These are phyloP conservation scores for Capronia coronata DNA, from an alignment of 2,329 filamentous ascomycete species.

Conservation along the genomic window DNA sequence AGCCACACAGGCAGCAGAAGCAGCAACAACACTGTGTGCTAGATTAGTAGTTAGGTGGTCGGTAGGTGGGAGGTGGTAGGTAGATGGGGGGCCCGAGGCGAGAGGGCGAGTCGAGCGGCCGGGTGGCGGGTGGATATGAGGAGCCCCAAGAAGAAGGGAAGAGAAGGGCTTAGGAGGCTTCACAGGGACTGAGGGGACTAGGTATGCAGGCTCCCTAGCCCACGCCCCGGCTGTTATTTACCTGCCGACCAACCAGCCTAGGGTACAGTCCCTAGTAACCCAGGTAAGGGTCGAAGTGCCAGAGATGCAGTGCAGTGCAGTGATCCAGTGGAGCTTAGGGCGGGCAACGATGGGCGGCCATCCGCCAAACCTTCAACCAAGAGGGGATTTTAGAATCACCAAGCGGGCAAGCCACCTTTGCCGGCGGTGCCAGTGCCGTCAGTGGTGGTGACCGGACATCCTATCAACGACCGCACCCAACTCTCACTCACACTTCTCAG, in stretches of 20 bases:
- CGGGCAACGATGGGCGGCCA: too few relatives aligned
- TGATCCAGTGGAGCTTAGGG: too few relatives aligned
- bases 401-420: not conserved
- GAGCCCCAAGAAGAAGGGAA: slow-evolving; percentile 1
- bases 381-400: not conserved
- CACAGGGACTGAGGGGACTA: not conserved
- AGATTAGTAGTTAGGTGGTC: too few relatives aligned
- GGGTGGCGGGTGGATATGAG: not conserved
- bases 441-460: not conserved
- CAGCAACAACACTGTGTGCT: not conserved
- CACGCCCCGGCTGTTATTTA: not conserved
- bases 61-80: not conserved
- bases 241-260: not conserved
- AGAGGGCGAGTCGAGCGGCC: not conserved
- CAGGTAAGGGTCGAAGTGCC: too few relatives aligned
- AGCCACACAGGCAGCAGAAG: not conserved
- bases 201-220: not conserved
- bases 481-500: too few relatives aligned
- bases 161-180: not conserved
- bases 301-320: not conserved
- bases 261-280: too few relatives aligned
- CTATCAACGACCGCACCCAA: not conserved
- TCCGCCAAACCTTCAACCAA: not conserved
- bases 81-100: not conserved
- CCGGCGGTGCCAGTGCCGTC: not conserved